Evolutionary conservation across 495 filamentous ascomycete genomes (phyloP), one percentile per base, ranked within the genome.

Genomic region (Aspergillus biplanus): DNA sequence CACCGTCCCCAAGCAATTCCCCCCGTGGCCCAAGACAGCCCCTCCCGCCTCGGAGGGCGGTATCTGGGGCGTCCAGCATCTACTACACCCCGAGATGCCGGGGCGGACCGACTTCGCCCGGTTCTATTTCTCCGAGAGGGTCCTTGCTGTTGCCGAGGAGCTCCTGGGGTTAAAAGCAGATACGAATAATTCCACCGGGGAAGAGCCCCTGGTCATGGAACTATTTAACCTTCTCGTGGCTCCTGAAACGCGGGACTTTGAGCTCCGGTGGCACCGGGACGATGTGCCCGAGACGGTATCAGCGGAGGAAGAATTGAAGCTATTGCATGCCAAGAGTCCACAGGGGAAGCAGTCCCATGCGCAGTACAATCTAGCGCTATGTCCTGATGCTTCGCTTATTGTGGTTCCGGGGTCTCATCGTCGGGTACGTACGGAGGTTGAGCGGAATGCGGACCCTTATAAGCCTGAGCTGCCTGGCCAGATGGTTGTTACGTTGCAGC

Each of bases 31-130:
- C 31, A 75, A 77, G 1, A 79, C 75, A 42, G 67, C 77, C 0
- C 80, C 80, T 0, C 77, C 79, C 0, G 76, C 82, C 55, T 77
- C 75, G 0, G 77, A 80, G 35, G 81, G 79, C 61, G 90, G 90
- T 21, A 92, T 95, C 75, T 95, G 91, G 91, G 91, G 91, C 61
- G 87, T 94, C 8, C 91, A 93, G 80, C 90, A 92, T 73, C 84
- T 95, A 1, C 75, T 95, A 58, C 88, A 95, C 74, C 91, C 91
- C 0, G 69, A 78, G 6, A 83, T 92, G 64, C 79, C 82, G 0
- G 78, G 84, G 62, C 75, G 82, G 18, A 66, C 70, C 1, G 71
- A 75, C 6, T 92, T 92, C 74, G 80, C 83, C 8, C 56, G 70
- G 21, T 78, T 82, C 55, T 95, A 95, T 75, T 93, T 95, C 79